phyloP scores from a whole-genome alignment of 1,284 basidiomycete genomes.

The Boletellus dicymbophilus region DNA sequence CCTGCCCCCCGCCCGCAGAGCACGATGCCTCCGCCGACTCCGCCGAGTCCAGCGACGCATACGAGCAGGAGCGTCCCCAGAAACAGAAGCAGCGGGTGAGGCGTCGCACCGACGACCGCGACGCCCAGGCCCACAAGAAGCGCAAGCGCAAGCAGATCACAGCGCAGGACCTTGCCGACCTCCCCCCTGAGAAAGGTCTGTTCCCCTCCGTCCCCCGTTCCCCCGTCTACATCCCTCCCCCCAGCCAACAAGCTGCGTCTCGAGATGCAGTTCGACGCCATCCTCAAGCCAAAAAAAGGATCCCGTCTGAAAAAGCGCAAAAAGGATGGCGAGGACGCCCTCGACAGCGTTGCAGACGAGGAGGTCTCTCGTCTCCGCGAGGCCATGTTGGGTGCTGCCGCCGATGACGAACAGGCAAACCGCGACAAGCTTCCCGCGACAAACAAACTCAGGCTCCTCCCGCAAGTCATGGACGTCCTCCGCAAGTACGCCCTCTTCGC shows the following conservation, averaged over 20 bases:
- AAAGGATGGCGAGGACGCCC: constrained; percentile 72
- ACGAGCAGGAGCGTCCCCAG: constrained; percentile 52
- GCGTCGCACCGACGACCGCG: constrained; percentile 22
- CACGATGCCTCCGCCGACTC: constrained; percentile 53
- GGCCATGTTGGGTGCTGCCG: constrained; percentile 86
- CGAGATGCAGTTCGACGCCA: constrained; percentile 79
- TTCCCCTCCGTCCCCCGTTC: constrained; percentile 17
- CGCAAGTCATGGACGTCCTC: constrained; percentile 89
- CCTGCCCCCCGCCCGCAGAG: constrained; percentile 34
- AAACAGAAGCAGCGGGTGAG: constrained; percentile 29
- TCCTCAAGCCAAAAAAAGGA: constrained; percentile 78
- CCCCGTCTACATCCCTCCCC: not conserved
- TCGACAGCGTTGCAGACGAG: constrained; percentile 92
- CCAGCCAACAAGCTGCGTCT: constrained; percentile 63
- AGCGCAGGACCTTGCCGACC: constrained; percentile 62
- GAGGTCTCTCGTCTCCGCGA: constrained; percentile 85
- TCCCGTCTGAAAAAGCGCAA: constrained; percentile 69
- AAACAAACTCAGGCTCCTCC: constrained; percentile 83
- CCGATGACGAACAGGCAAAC: constrained; percentile 85
- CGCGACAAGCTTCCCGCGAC: constrained; percentile 83
- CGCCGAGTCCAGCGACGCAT: constrained; percentile 68
- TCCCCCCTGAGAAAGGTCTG: constrained; percentile 74
- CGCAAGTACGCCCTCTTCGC: constrained; percentile 72
- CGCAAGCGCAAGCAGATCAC: constrained; percentile 47
- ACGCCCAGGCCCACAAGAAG: constrained; percentile 47